Evolutionary conservation across 495 filamentous ascomycete species (phyloP), one percentile per base, ranked within the genome.

Genomic region (Mytilinidion resinicola): DNA sequence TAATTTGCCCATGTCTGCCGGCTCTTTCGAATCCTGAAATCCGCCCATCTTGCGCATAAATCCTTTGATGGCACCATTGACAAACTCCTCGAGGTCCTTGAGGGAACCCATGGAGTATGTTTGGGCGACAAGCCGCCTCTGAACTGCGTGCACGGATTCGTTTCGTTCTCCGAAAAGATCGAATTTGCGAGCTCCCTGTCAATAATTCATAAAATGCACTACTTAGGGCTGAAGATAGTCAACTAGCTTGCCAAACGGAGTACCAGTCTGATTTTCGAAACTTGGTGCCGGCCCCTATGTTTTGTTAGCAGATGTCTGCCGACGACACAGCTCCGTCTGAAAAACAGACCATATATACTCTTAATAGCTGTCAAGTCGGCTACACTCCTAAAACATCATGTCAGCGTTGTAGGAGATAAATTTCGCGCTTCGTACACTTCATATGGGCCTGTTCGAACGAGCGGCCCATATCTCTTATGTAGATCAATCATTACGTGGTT

Each of bases 211-310:
- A 5, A 11, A 48, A 30, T 30, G 25, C 25, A 3, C 25, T 30
- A 30, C 25, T 6, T 6, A 30, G 25, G 25, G 3, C 44, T n/a
- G 19, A 21, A 11, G 19, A 19, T 2, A 3, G 19, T 48, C 4
- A 11, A 48, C 44, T n/a, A 19, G 19, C 44, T 47, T 74, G 72
- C 63, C 62, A 73, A 12, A 74, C 66, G 11, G 54, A 61, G 30
- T 74, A 72, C 63, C 58, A 70, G 25, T 62, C 53, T 5, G 62
- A 64, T 42, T 73, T 74, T 9, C 51, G 53, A 59, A 73, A 73
- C 39, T 66, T 68, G 15, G 60, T 63, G 4, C 70, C 70, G 14
- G 68, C 57, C n/a, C 7, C 52, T 60, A 53, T 35, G 35, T 20
- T 33, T n/a, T 52, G 35, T 52, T 19, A 52, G 12, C 12, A 14